phyloP scores from a whole-genome alignment of 305 asterid genomes.

The Solanum aculeatissimum region DNA sequence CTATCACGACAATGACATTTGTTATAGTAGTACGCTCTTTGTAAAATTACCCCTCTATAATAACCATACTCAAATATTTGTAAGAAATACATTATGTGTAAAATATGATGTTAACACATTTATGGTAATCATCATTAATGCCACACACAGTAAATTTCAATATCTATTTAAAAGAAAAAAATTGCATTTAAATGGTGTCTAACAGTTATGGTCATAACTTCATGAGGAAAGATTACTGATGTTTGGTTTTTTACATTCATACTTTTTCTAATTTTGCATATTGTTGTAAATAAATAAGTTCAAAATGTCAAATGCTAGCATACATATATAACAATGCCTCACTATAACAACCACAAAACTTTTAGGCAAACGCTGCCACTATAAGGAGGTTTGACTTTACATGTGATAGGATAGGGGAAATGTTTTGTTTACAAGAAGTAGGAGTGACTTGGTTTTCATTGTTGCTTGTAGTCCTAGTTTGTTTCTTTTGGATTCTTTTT shows the following conservation, averaged over 20 bases:
- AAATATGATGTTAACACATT: background rate
- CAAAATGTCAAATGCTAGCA: background rate
- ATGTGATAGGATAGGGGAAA: background rate
- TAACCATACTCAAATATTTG: background rate
- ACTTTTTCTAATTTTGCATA: background rate
- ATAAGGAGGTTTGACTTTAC: background rate
- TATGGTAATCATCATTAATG: background rate
- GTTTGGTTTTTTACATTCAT: background rate
- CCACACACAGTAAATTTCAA: background rate
- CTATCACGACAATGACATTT: background rate
- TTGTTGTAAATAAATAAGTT: background rate
- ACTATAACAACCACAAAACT: background rate
- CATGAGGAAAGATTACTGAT: background rate
- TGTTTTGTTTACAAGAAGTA: background rate
- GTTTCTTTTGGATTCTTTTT: background rate
- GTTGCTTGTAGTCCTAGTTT: background rate
- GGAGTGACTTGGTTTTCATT: background rate
- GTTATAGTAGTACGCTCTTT: background rate
- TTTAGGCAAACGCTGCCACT: background rate
- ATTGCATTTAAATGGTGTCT: no score
- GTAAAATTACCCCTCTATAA: background rate
- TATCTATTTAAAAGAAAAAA: no score
- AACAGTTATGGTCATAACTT: background rate
- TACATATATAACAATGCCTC: background rate
- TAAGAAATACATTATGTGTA: background rate